Base-by-base conservation (phyloP, 2,329 filamentous ascomycete species). In the Ophiosphaerella herpotricha region DNA sequence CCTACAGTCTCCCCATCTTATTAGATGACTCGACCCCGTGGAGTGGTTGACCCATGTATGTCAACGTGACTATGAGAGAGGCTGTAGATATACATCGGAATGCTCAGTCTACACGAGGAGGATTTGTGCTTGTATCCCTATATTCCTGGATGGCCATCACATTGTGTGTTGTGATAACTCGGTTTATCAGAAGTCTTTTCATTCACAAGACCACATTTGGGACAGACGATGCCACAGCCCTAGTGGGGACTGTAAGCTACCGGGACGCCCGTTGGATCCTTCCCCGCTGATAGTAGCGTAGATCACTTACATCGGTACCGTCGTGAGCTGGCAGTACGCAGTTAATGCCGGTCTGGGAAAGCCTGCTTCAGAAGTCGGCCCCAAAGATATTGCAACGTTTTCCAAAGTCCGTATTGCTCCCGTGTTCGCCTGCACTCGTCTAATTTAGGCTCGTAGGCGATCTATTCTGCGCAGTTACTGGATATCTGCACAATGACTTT, bases 131-230 rank as follows among this genome's bases (percentile, higher is more conserved):
- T 16, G 61, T 64, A 7, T 60, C 55, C 34, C 46, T 60, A 4
- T 64, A 64, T 23, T 46, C 50, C 9, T 64, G 59, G 59, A 51
- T 50, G 13, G 52, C 47, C 34, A 45, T 61, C 16, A 54, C 54
- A 3, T 29, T 52, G 9, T 49, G 46, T 23, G 57, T 58, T 12
- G 37, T 47, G 11, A 39, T 58, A 12, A 51, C 54, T 21, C 51
- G 61, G 5, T 53, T 59, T 21, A 37, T 55, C 7, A 48, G 58
- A 41, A 47, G 47, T 29, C 36, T 45, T 8, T 11, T 34, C 12
- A 42, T 53, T 9, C 57, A 64, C 32, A 57, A 57, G 26, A 37
- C 57, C 34, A 37, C 46, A 9, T 53, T 61, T 44, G 57, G 52
- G 7, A 26, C 35, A n/a, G 61, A 64, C 44, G 61, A 64, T 48